Percentiles rank a stretch among this genome's conserved stretches.
These are phyloP conservation scores for Colletotrichum chrysophilum DNA, from an alignment of 2,329 filamentous ascomycete genomes.

Conservation along the genomic window DNA sequence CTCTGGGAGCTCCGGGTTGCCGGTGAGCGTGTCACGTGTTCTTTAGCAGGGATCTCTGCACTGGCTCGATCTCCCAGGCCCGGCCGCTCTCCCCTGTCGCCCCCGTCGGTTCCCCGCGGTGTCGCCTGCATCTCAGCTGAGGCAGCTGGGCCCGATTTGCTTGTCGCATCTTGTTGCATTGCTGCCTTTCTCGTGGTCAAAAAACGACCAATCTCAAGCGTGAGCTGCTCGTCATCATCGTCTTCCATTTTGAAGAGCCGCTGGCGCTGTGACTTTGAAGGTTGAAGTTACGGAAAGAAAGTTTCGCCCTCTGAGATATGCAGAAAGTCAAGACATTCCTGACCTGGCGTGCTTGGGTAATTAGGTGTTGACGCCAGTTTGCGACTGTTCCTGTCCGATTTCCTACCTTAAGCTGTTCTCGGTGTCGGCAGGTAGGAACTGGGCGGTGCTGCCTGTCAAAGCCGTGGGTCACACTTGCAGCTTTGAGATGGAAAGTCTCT, in stretches of 20 bases:
- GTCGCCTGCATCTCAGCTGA: background rate
- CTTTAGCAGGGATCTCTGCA: background rate
- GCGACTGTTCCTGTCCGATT: background rate
- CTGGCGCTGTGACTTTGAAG: background rate
- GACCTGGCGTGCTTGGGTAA: background rate
- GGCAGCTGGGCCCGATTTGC: background rate
- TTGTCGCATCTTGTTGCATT: background rate
- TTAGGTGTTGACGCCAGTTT: background rate
- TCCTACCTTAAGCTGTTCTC: background rate
- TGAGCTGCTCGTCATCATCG: background rate
- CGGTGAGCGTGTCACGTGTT: constrained; percentile 14
- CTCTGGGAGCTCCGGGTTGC: background rate
- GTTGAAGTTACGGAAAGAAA: background rate
- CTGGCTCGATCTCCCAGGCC: background rate
- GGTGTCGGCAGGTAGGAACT: background rate
- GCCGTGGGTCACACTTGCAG: background rate
- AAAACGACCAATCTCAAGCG: background rate
- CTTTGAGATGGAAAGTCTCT: background rate
- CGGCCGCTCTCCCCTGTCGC: background rate
- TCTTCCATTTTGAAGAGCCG: background rate
- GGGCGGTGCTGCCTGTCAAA: background rate
- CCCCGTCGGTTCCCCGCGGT: background rate
- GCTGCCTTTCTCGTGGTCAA: background rate
- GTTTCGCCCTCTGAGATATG: background rate
- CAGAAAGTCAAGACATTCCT: background rate